Evolutionary conservation across 805 yeast genomes (phyloP).

Genomic region (Myxozyma kluyveri): DNA sequence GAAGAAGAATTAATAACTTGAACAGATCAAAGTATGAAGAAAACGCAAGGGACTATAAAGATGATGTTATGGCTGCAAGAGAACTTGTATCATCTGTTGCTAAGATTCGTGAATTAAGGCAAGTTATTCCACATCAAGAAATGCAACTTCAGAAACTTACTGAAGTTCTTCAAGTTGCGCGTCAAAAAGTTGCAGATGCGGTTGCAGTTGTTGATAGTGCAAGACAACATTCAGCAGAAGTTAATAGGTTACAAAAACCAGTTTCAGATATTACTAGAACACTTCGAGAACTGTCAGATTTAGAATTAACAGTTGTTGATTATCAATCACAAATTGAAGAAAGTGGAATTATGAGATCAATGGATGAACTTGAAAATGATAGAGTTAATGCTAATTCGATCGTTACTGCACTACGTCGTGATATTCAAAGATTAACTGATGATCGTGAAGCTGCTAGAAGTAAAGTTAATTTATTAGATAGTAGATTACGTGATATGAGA

Average conservation of each 20-base stretch:
- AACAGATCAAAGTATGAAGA: neutral
- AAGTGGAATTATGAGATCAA: constrained; percentile 21
- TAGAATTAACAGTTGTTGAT: constrained; percentile 31
- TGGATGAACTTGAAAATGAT: constrained; percentile 27
- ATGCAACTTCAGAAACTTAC: constrained; percentile 31
- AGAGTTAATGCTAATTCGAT: constrained; percentile 40
- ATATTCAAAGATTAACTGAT: constrained; percentile 39
- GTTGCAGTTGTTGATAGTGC: constrained; percentile 8
- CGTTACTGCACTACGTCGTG: constrained; percentile 44
- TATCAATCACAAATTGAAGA: constrained; percentile 35
- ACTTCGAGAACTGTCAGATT: constrained; percentile 33
- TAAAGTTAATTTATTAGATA: constrained; percentile 49
- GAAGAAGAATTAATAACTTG: constrained; percentile 1
- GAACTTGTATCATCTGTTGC: constrained; percentile 19
- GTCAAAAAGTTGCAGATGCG: constrained; percentile 17
- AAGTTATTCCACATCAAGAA: constrained; percentile 34
- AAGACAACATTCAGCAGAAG: constrained; percentile 27
- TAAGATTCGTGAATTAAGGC: constrained; percentile 22
- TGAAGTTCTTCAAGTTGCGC: constrained; percentile 5
- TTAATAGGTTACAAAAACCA: constrained; percentile 36
- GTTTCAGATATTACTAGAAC: constrained; percentile 35
- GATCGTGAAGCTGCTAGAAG: constrained; percentile 47
- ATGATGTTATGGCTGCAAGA: constrained; percentile 23
- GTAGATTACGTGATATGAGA: constrained; percentile 51
- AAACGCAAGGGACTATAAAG: constrained; percentile 23